These are phyloP conservation scores for Isabelozyma gotoi DNA, from an alignment of 805 yeast genomes.

Conservation along the genomic window DNA sequence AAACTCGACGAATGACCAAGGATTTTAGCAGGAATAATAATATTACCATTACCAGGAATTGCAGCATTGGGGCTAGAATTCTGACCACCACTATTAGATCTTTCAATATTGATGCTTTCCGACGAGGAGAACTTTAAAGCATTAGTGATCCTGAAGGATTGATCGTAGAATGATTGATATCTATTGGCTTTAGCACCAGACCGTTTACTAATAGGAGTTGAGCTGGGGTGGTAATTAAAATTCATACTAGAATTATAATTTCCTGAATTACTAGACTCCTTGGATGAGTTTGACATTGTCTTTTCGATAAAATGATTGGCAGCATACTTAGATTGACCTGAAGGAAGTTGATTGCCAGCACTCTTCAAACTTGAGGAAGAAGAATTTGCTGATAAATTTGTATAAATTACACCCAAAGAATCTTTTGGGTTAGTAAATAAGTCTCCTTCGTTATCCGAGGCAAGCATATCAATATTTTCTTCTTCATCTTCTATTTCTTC, in stretches of 20 bases:
- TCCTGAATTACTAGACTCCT: slow-evolving; percentile 20
- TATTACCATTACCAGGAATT: slow-evolving; percentile 1
- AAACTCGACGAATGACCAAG: slow-evolving; percentile 27
- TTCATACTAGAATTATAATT: slow-evolving; percentile 4
- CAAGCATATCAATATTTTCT: slow-evolving; percentile 1
- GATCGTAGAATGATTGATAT: slow-evolving; percentile 49
- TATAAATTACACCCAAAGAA: slow-evolving; percentile 19
- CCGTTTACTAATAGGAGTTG: slow-evolving; percentile 21
- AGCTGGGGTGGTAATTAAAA: slow-evolving; percentile 13
- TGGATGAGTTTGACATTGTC: slow-evolving; percentile 32
- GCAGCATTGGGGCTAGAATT: not conserved
- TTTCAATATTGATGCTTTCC: slow-evolving; percentile 20
- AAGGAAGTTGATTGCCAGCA: slow-evolving; percentile 4
- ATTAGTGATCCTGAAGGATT: slow-evolving; percentile 41
- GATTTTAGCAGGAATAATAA: slow-evolving; percentile 6
- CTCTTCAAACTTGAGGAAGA: slow-evolving; percentile 30
- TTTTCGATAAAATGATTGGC: slow-evolving; percentile 24
- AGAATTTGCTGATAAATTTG: slow-evolving; percentile 32
- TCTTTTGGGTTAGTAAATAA: slow-evolving; percentile 22
- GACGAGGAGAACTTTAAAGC: slow-evolving; percentile 36
- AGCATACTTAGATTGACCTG: not conserved
- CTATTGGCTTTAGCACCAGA: slow-evolving; percentile 46
- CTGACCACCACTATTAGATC: slow-evolving; percentile 11
- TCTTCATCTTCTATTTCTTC: slow-evolving; percentile 4
- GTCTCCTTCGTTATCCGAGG: slow-evolving; percentile 13